Base-by-base conservation (phyloP, 257 asterid species). In the Solanum medicagineum region DNA sequence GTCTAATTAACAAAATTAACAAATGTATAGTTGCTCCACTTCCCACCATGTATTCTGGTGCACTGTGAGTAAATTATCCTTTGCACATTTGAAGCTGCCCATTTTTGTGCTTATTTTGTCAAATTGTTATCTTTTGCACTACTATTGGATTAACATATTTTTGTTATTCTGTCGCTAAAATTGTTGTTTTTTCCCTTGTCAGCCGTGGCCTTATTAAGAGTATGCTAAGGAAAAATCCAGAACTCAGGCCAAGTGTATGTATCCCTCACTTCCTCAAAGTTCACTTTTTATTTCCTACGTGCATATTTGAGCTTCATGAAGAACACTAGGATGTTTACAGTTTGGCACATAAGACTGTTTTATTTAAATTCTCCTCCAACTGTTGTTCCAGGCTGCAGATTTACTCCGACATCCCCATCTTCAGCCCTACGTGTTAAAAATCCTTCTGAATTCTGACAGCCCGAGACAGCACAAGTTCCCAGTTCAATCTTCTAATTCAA, bases 171-270 rank as follows among this genome's bases (percentile, higher is more conserved):
- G 6, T 66, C 89, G 84, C 81, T 79, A 26, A 71, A 51, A 22
- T 65, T 5, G 71, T 42, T 79, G 16, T 53, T 47, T 77, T 65
- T 89, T 83, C 85, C 87, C 44, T 47, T 1, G 42, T 22, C 92
- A 97, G 99, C 47, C 96, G 99, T 49, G 94, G 99, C 83, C 94
- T 96, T 60, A 89, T 97, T 89, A 97, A 95, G 92, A 97, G 98
- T 59, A 94, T 97, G 99, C 96, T 97, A 74, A 89, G 99, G 42
- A 95, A 89, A 89, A 94, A 94, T 85, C 99, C 99, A 9, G 98
- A 97, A 90, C 89, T 89, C 62, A 85, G 99, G 87, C 99, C 99
- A 53, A 97, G 98, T 86, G 99, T 97, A 95, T 16, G 93, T 81
- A 59, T 66, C 26, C 55, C 42, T 17, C 19, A 55, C n/a, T 26